Conservation (phyloP, 768 basidiomycete genomes). For the Tulasnella sp. region DNA sequence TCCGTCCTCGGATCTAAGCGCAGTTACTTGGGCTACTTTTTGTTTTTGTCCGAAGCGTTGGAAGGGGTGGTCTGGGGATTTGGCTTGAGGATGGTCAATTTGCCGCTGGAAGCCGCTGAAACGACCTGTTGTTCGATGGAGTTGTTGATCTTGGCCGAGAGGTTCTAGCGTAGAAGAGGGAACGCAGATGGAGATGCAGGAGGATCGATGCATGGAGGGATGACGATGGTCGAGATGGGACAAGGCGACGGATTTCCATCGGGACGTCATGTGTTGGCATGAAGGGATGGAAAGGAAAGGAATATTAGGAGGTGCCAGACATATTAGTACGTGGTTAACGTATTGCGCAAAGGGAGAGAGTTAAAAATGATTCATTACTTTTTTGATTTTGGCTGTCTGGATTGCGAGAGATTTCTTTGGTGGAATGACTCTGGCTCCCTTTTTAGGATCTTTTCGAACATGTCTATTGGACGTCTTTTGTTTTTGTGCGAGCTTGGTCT, state of each 20-base stretch:
- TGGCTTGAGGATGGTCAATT: conserved; percentile 88
- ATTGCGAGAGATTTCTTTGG: conserved; percentile 79
- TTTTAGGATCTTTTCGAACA: conserved; percentile 70
- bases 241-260: neutral
- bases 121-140: conserved; percentile 93
- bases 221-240: neutral
- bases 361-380: conserved; percentile 52
- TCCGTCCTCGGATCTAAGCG: neutral
- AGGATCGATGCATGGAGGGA: neutral
- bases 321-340: neutral
- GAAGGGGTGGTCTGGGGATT: neutral
- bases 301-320: neutral
- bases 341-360: neutral
- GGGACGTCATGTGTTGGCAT: conserved; percentile 33
- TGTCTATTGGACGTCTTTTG: conserved; percentile 62
- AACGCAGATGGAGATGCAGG: conserved; percentile 2
- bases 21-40: neutral
- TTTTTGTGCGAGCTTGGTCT: conserved; percentile 71
- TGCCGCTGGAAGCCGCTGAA: conserved; percentile 82
- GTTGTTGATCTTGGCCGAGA: conserved; percentile 89
- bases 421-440: conserved; percentile 74
- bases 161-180: conserved; percentile 52
- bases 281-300: neutral
- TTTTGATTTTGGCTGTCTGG: conserved; percentile 75
- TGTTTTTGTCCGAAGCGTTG: neutral